Evolutionary conservation across 208 protist species (phyloP).

Genomic region (Crithidia bombi): DNA sequence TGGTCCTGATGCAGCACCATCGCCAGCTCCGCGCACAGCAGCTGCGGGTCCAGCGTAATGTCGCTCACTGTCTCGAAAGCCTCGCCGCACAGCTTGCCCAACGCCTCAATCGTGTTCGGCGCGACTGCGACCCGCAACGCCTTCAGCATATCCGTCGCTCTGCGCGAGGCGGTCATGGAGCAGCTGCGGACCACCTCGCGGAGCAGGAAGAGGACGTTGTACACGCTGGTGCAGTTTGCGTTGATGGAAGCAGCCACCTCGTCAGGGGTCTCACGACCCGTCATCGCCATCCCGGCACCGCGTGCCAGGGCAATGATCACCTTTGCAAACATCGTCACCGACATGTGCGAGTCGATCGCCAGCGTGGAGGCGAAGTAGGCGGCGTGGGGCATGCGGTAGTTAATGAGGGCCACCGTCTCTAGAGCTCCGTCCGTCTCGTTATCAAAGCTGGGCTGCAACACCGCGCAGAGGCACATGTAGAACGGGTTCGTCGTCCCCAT

Average conservation of each 20-base stretch:
- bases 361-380: slow-evolving; percentile 87
- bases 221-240: slow-evolving; percentile 74
- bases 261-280: slow-evolving; percentile 64
- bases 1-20: slow-evolving; percentile 91
- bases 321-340: slow-evolving; percentile 89
- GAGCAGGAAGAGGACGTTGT: slow-evolving; percentile 89
- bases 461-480: slow-evolving; percentile 88
- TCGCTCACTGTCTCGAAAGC: slow-evolving; percentile 72
- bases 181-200: slow-evolving; percentile 89
- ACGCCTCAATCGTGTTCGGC: slow-evolving; percentile 78
- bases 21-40: slow-evolving; percentile 90
- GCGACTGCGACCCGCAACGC: slow-evolving; percentile 81
- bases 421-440: slow-evolving; percentile 86
- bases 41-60: slow-evolving; percentile 76
- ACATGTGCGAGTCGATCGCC: slow-evolving; percentile 86
- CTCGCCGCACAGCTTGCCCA: slow-evolving; percentile 80
- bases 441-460: slow-evolving; percentile 80
- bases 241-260: slow-evolving; percentile 77
- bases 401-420: slow-evolving; percentile 79
- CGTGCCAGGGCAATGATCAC: slow-evolving; percentile 82
- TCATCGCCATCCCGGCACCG: slow-evolving; percentile 88
- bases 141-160: slow-evolving; percentile 85
- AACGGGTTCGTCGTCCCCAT: slow-evolving; percentile 79
- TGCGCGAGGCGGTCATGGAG: slow-evolving; percentile 72
- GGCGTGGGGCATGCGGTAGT: slow-evolving; percentile 90